phyloP scores from a whole-genome alignment of 1,139 yeast genomes.

The Kodamaea suecica region DNA sequence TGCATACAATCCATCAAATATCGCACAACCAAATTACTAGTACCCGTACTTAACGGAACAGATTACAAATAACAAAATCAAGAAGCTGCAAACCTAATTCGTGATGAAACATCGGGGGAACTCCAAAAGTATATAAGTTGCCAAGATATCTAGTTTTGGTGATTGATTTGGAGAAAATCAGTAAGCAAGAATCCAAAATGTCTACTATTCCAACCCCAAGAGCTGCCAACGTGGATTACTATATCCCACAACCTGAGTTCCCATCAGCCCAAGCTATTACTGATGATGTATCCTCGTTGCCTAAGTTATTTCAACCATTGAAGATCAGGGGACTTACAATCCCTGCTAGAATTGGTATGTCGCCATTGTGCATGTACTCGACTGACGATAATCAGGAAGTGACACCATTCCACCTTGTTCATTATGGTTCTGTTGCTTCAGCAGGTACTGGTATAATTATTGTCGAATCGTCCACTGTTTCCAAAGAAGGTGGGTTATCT shows the following conservation, averaged over 20 bases:
- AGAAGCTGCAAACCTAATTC: no score
- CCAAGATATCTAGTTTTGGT: background rate
- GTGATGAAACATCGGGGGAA: no score
- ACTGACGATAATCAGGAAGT: slow-evolving; percentile 33
- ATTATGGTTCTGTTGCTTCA: slow-evolving; percentile 40
- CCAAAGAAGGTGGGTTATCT: slow-evolving; percentile 42
- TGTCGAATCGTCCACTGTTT: slow-evolving; percentile 50
- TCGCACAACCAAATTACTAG: no score
- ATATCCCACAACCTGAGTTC: slow-evolving; percentile 7
- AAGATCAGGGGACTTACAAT: slow-evolving; percentile 33
- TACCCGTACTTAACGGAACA: no score
- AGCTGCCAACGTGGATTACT: slow-evolving; percentile 20
- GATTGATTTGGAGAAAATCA: no score
- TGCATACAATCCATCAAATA: no score
- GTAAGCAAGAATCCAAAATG: background rate
- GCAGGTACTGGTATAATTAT: slow-evolving; percentile 54
- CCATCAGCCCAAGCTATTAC: slow-evolving; percentile 6
- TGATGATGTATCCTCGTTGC: slow-evolving; percentile 18
- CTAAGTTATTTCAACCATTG: slow-evolving; percentile 39
- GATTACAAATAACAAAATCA: no score
- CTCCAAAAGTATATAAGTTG: background rate
- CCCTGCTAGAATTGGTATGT: slow-evolving; percentile 51
- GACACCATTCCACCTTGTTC: slow-evolving; percentile 47
- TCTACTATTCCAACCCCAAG: slow-evolving; percentile 5
- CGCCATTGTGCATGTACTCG: slow-evolving; percentile 61